Percentiles rank a stretch among this genome's conserved stretches.
phyloP scores from a whole-genome alignment of 169 alveolate species.

The Eimeria necatrix region DNA sequence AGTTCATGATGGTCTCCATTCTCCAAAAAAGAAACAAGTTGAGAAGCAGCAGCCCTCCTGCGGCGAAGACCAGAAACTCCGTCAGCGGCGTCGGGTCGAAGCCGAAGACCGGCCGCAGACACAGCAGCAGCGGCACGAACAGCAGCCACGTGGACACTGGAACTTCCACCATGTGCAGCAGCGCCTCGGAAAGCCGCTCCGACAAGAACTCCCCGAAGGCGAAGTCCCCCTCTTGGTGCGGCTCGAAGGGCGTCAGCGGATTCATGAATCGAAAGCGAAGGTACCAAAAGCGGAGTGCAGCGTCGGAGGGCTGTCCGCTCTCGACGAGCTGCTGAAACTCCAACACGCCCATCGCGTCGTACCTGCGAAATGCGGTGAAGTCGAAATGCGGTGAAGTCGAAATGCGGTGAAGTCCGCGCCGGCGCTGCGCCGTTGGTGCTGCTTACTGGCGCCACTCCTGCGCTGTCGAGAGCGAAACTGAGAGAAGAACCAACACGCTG shows the following conservation, averaged over 20 bases:
- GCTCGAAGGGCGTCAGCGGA: slow-evolving; percentile 73
- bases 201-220: slow-evolving; percentile 76
- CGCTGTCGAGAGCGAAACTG: slow-evolving; percentile 19
- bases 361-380: slow-evolving; percentile 37
- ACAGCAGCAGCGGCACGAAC: slow-evolving; percentile 63
- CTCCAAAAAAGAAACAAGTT: slow-evolving; percentile 50
- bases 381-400: background rate
- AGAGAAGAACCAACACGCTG: slow-evolving; percentile 20
- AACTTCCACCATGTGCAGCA: slow-evolving; percentile 65
- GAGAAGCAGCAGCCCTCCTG: slow-evolving; percentile 62
- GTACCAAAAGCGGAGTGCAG: slow-evolving; percentile 65
- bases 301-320: slow-evolving; percentile 24
- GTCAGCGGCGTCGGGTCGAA: slow-evolving; percentile 62
- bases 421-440: background rate
- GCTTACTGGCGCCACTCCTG: slow-evolving; percentile 75
- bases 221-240: slow-evolving; percentile 69
- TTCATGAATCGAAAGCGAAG: slow-evolving; percentile 64
- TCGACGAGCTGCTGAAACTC: slow-evolving; percentile 62
- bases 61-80: slow-evolving; percentile 52
- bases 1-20: slow-evolving; percentile 31
- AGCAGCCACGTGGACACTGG: slow-evolving; percentile 71
- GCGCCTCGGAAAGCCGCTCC: slow-evolving; percentile 61
- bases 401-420: background rate
- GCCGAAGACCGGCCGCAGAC: slow-evolving; percentile 73
- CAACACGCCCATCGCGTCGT: slow-evolving; percentile 26